Conservation (phyloP, 2,329 filamentous ascomycete species). For the Aureobasidium namibiae region DNA sequence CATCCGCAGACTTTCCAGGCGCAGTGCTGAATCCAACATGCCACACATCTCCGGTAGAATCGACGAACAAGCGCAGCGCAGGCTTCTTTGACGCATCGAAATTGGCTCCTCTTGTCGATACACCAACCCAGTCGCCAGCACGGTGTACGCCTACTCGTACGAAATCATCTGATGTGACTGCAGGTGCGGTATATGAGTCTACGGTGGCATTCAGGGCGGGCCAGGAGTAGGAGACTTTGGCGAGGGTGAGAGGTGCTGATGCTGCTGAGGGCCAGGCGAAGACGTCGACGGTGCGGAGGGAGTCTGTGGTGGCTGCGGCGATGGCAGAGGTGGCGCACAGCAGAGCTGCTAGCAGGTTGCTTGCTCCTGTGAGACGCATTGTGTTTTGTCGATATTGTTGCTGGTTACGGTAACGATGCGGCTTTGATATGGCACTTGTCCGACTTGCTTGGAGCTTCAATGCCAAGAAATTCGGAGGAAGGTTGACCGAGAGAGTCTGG, state of each 20-base stretch:
- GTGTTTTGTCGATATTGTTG: not conserved
- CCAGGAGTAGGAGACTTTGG: constrained; percentile 36
- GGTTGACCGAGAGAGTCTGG: not conserved
- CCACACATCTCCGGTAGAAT: constrained; percentile 35
- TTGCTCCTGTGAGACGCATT: not conserved
- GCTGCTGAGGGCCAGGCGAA: constrained; percentile 29
- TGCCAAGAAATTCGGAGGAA: not conserved
- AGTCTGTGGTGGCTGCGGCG: constrained; percentile 20
- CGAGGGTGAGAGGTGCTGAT: constrained; percentile 31
- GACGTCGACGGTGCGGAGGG: constrained; percentile 22
- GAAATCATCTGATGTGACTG: constrained; percentile 29
- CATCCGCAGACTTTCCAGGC: constrained; percentile 16
- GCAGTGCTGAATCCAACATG: constrained; percentile 36
- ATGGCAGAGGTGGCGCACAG: constrained; percentile 21
- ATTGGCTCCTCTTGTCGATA: constrained; percentile 37
- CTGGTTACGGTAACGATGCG: not conserved
- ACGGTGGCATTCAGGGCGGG: constrained; percentile 31
- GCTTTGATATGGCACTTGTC: no score
- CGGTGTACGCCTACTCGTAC: constrained; percentile 38
- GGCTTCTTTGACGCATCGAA: constrained; percentile 35
- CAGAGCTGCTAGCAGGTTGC: not conserved
- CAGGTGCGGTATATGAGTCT: constrained; percentile 30
- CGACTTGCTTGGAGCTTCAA: no score
- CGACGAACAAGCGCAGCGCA: constrained; percentile 36
- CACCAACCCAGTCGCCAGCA: constrained; percentile 32